Evolutionary conservation across 2,329 filamentous ascomycete species (phyloP).

Genomic region (Monosporascus sp.): DNA sequence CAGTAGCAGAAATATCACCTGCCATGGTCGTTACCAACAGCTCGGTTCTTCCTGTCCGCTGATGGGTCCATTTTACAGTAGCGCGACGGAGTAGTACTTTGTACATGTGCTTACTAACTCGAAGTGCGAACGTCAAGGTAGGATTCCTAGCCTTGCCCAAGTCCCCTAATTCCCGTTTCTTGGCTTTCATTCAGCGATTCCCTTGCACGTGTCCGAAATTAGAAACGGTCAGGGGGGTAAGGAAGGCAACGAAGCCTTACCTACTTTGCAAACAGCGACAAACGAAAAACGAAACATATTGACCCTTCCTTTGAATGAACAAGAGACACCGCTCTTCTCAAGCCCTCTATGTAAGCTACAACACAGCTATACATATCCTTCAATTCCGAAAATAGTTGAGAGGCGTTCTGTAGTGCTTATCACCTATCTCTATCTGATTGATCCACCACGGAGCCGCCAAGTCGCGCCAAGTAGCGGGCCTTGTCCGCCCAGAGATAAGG

Average conservation of each 20-base stretch:
- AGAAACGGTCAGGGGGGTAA: neutral
- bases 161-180: neutral
- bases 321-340: too few species aligned
- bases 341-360: too few species aligned
- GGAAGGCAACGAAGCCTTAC: neutral
- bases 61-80: neutral
- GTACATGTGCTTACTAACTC: neutral
- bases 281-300: neutral
- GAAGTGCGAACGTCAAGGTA: neutral
- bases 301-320: too few species aligned
- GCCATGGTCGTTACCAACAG: neutral
- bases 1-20: neutral
- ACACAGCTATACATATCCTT: too few species aligned
- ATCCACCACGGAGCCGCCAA: neutral
- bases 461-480: neutral
- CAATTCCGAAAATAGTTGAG: too few species aligned
- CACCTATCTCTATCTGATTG: neutral
- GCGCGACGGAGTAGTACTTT: neutral
- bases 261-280: neutral
- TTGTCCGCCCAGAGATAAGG: constrained; percentile 1
- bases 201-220: neutral
- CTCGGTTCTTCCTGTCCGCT: neutral
- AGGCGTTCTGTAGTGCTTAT: too few species aligned
- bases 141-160: neutral
- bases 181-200: neutral